Evolutionary conservation across 1,284 basidiomycete genomes (phyloP).

Genomic region (Fistulinella cinereoalba): DNA sequence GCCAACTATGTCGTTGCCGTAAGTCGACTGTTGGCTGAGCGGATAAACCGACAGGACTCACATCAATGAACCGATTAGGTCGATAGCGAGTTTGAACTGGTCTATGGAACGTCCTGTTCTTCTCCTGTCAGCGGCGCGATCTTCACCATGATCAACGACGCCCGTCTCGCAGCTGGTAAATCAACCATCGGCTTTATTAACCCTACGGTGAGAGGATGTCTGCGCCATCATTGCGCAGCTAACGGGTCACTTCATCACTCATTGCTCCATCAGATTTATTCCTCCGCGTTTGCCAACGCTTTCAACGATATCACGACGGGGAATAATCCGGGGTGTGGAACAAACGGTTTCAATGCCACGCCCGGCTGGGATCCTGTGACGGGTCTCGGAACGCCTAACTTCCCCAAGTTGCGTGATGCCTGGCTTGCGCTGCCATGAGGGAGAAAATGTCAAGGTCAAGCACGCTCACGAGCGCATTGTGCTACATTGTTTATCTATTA

Average conservation of each 20-base stretch:
- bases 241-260: not conserved
- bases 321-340: conserved; percentile 38
- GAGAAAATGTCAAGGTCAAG: not conserved
- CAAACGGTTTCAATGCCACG: conserved; percentile 32
- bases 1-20: conserved; percentile 44
- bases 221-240: not conserved
- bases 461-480: not conserved
- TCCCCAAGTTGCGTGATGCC: conserved; percentile 17
- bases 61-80: conserved; percentile 12
- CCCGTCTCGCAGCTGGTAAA: conserved; percentile 38
- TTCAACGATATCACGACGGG: conserved; percentile 45
- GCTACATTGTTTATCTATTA: not conserved
- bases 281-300: conserved; percentile 8
- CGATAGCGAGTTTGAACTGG: conserved; percentile 36
- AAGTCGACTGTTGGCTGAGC: not conserved
- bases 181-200: conserved; percentile 39
- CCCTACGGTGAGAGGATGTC: conserved; percentile 20
- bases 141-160: conserved; percentile 48
- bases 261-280: conserved; percentile 18
- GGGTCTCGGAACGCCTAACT: conserved; percentile 36
- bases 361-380: conserved; percentile 42
- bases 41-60: not conserved
- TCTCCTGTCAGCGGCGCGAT: conserved; percentile 41
- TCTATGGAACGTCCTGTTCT: conserved; percentile 37
- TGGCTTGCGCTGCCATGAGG: conserved; percentile 23